Evolutionary conservation across 768 basidiomycete genomes (phyloP).

Genomic region (Hygrophoropsis aurantiaca): DNA sequence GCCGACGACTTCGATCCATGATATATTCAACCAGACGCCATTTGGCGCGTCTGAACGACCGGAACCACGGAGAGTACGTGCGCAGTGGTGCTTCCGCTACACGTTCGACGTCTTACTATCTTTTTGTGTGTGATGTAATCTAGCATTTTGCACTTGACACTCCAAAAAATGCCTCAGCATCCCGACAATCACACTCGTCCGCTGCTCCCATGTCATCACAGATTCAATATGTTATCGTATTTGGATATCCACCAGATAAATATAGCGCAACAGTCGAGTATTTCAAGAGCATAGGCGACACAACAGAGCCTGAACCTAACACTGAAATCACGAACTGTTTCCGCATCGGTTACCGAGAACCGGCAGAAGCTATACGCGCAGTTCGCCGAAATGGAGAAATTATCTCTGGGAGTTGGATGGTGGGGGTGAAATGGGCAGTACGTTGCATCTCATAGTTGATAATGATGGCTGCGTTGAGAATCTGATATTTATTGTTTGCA

Average conservation of each 20-base stretch:
- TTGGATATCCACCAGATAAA: constrained; percentile 85
- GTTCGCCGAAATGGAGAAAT: constrained; percentile 84
- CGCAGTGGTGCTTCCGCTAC: neutral
- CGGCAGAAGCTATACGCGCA: constrained; percentile 75
- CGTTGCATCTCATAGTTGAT: constrained; percentile 37
- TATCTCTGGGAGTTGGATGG: constrained; percentile 73
- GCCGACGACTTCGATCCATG: constrained; percentile 71
- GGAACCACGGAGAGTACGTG: constrained; percentile 19
- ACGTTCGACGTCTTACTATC: too few relatives aligned
- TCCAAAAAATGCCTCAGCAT: constrained; percentile 20
- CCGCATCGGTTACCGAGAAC: constrained; percentile 69
- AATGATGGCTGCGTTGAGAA: neutral
- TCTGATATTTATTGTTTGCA: constrained; percentile 21
- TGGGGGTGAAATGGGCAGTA: constrained; percentile 86
- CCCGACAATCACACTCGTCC: constrained; percentile 5
- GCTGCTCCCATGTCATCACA: constrained; percentile 35
- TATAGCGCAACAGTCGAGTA: constrained; percentile 71
- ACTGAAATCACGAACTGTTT: constrained; percentile 79
- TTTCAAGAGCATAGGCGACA: constrained; percentile 70
- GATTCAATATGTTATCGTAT: constrained; percentile 70
- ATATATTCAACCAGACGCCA: constrained; percentile 59
- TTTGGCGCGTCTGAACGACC: constrained; percentile 31
- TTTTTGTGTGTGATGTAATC: too few relatives aligned
- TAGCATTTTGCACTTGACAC: neutral
- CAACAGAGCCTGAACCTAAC: constrained; percentile 68